phyloP scores from a whole-genome alignment of 805 yeast species.

The Wickerhamiella musiphila region DNA sequence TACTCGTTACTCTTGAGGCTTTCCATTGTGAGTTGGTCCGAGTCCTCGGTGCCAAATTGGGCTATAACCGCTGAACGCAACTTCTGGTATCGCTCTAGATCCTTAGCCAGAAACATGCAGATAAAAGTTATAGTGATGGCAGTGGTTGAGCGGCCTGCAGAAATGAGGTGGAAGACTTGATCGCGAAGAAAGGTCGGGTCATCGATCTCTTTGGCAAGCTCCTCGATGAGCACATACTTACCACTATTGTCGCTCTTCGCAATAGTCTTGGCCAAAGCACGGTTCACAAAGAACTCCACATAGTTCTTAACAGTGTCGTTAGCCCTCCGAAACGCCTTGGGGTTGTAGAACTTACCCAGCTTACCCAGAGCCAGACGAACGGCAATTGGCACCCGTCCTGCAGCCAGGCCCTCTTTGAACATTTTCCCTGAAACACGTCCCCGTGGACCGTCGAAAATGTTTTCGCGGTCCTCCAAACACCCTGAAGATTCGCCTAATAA shows the following conservation, averaged over 20 bases:
- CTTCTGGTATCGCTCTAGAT: slow-evolving; percentile 18
- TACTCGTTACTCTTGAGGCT: slow-evolving; percentile 31
- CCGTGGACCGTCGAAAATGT: slow-evolving; percentile 10
- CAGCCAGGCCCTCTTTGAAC: slow-evolving; percentile 16
- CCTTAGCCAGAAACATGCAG: slow-evolving; percentile 29
- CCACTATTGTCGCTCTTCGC: slow-evolving; percentile 20
- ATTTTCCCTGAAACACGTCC: slow-evolving; percentile 13
- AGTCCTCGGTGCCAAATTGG: slow-evolving; percentile 20
- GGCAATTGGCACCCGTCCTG: slow-evolving; percentile 12
- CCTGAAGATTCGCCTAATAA: slow-evolving; percentile 16
- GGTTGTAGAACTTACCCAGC: slow-evolving; percentile 13
- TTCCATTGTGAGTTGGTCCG: slow-evolving; percentile 24
- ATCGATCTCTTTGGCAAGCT: slow-evolving; percentile 32
- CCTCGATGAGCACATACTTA: slow-evolving; percentile 31
- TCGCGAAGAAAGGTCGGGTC: slow-evolving; percentile 31
- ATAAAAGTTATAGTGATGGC: slow-evolving; percentile 33
- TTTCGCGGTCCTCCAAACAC: slow-evolving; percentile 9
- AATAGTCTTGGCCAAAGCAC: slow-evolving; percentile 21
- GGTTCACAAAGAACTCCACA: slow-evolving; percentile 26
- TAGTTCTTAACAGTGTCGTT: slow-evolving; percentile 21
- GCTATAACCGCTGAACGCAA: slow-evolving; percentile 25
- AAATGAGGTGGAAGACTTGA: slow-evolving; percentile 32
- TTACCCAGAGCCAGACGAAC: slow-evolving; percentile 13
- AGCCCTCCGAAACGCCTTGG: slow-evolving; percentile 22
- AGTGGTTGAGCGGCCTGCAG: slow-evolving; percentile 43